Conservation (phyloP, 139 green algal genomes). For the Pseudopediastrum boryanum region DNA sequence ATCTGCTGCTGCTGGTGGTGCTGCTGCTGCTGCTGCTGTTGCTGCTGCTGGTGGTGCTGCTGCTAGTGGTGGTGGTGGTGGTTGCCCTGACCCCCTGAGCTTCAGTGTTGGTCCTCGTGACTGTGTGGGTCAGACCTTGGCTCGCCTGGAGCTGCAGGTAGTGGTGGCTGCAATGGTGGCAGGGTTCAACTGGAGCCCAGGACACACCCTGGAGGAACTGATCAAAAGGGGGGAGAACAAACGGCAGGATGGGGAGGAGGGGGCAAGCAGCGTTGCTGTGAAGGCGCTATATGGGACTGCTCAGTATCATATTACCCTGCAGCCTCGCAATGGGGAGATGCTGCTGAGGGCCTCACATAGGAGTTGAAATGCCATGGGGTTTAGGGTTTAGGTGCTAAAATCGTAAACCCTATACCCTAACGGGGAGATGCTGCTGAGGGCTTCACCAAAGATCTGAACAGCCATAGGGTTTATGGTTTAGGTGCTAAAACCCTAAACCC, state of each 20-base stretch:
- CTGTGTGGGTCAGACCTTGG: conserved; percentile 40
- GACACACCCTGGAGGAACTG: conserved; percentile 2
- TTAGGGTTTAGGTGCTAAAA: too few species aligned
- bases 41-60: background rate
- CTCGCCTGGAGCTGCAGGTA: conserved; percentile 38
- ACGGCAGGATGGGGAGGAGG: background rate
- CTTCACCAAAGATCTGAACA: too few species aligned
- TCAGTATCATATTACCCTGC: conserved; percentile 9
- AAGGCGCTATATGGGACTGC: background rate
- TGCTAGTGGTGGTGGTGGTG: background rate
- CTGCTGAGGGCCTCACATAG: too few species aligned
- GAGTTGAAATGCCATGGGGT: too few species aligned
- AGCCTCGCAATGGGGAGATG: background rate
- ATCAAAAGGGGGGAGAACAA: background rate
- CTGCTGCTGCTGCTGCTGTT: background rate
- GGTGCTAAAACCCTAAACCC: too few species aligned
- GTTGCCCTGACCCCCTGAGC: background rate
- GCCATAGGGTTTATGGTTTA: too few species aligned
- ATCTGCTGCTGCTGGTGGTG: background rate
- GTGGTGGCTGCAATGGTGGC: conserved; percentile 28
- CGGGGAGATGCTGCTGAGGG: too few species aligned
- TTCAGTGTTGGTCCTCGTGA: background rate
- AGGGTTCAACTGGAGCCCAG: conserved; percentile 6
- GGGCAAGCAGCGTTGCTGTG: background rate
- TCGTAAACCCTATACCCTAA: too few species aligned